Percentiles rank a stretch among this genome's conserved stretches.
Evolutionary conservation across 2,329 filamentous ascomycete species (phyloP).

Genomic region (Monosporascus cannonballus): DNA sequence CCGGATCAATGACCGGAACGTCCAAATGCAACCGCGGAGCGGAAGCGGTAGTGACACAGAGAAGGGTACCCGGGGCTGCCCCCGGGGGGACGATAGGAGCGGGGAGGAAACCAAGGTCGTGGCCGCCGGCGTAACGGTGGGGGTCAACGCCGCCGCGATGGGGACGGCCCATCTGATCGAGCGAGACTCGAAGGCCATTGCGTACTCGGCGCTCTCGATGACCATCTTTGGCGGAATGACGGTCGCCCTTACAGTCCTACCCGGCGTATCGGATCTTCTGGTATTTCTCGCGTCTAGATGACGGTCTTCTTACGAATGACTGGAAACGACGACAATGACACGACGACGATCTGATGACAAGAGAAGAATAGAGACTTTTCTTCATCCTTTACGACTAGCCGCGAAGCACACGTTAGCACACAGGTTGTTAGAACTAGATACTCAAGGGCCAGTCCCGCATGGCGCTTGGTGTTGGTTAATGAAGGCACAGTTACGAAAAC

Average conservation of each 20-base stretch:
- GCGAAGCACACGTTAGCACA: too few species aligned
- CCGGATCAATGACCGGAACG: slow-evolving; percentile 15
- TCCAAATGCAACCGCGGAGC: background rate
- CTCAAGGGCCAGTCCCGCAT: too few species aligned
- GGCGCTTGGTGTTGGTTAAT: too few species aligned
- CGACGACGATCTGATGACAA: background rate
- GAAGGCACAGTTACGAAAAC: too few species aligned
- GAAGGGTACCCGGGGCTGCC: background rate
- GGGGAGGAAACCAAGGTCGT: slow-evolving; percentile 29
- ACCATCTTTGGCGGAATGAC: slow-evolving; percentile 51
- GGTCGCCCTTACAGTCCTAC: slow-evolving; percentile 46
- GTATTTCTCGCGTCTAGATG: slow-evolving; percentile 25
- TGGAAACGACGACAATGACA: background rate
- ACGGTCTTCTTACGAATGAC: background rate
- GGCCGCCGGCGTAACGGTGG: slow-evolving; percentile 46
- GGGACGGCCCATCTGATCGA: slow-evolving; percentile 53
- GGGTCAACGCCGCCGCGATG: slow-evolving; percentile 56
- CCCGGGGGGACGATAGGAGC: background rate
- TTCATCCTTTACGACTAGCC: too few species aligned
- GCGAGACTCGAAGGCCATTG: slow-evolving; percentile 43
- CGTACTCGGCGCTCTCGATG: slow-evolving; percentile 52
- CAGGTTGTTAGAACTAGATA: too few species aligned
- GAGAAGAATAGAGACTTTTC: too few species aligned
- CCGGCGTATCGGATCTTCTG: slow-evolving; percentile 36
- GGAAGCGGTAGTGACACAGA: slow-evolving; percentile 2